phyloP scores from a whole-genome alignment of 2,329 filamentous ascomycete species.

The Neofusicoccum kwambonambiense region DNA sequence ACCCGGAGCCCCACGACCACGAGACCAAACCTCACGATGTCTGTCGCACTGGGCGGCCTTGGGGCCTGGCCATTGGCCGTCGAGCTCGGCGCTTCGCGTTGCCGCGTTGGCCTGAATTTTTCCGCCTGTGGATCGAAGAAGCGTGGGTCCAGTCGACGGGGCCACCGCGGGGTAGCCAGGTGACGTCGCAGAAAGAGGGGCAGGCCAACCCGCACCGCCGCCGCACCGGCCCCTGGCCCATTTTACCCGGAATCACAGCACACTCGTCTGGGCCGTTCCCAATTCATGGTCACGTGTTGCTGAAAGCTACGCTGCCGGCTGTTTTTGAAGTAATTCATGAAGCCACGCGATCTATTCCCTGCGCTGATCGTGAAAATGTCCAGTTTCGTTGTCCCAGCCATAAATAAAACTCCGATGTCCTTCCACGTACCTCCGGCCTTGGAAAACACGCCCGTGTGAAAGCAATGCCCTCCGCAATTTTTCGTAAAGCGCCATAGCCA shows the following conservation, averaged over 20 bases:
- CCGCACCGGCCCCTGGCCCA: neutral
- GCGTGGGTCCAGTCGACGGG: slow-evolving; percentile 8
- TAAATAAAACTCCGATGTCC: neutral
- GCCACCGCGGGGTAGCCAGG: slow-evolving; percentile 9
- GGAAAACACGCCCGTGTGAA: neutral
- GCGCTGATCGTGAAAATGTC: slow-evolving; percentile 12
- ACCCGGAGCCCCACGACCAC: slow-evolving; percentile 3
- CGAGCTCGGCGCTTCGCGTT: neutral
- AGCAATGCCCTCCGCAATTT: neutral
- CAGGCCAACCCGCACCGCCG: neutral
- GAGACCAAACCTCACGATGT: neutral
- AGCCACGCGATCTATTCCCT: slow-evolving; percentile 3
- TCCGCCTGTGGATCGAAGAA: slow-evolving; percentile 8
- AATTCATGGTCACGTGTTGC: neutral
- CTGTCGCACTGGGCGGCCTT: neutral
- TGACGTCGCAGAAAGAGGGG: slow-evolving; percentile 15
- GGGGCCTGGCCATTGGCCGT: neutral
- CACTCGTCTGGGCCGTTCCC: neutral
- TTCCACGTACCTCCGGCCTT: neutral
- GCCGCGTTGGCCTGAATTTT: slow-evolving; percentile 3
- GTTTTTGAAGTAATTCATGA: neutral
- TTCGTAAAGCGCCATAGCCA: slow-evolving; percentile 9
- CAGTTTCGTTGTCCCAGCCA: neutral
- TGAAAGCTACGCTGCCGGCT: neutral
- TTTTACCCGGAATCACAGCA: neutral